Evolutionary conservation across 768 basidiomycete species (phyloP).

Genomic region (Hygrophorus russula): DNA sequence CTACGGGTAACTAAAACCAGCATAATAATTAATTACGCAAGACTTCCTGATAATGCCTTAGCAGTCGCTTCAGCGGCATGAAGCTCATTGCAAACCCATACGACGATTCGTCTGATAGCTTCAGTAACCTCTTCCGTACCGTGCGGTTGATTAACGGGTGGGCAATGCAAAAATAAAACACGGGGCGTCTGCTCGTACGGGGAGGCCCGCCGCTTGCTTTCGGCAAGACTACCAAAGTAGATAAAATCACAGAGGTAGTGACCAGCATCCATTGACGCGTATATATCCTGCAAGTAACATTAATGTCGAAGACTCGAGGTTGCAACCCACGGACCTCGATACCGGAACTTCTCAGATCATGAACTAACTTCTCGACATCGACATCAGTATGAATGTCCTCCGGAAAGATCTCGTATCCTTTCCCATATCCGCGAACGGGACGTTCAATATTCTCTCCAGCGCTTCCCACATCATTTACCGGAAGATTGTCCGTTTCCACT

Average conservation of each 20-base stretch:
- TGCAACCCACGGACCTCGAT: conserved; percentile 25
- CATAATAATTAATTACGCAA: no score
- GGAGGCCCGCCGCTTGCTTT: conserved; percentile 41
- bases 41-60: no score
- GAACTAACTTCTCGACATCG: conserved; percentile 46
- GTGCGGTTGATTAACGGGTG: conserved; percentile 54
- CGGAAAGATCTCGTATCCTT: conserved; percentile 40
- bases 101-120: conserved; percentile 47
- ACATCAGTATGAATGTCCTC: conserved; percentile 51
- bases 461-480: conserved; percentile 18
- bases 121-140: conserved; percentile 58
- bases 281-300: conserved; percentile 37
- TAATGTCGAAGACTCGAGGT: not conserved
- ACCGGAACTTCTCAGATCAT: conserved; percentile 39
- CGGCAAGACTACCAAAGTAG: conserved; percentile 67
- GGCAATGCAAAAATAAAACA: conserved; percentile 64
- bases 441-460: no score
- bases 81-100: conserved; percentile 43
- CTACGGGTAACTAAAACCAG: no score
- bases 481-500: conserved; percentile 24
- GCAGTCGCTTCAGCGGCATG: conserved; percentile 21
- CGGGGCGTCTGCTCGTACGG: conserved; percentile 28
- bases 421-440: conserved; percentile 26
- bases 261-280: conserved; percentile 65
- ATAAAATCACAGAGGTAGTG: conserved; percentile 71